Base-by-base conservation (phyloP, 169 alveolate genomes). In the Eimeria necatrix region DNA sequence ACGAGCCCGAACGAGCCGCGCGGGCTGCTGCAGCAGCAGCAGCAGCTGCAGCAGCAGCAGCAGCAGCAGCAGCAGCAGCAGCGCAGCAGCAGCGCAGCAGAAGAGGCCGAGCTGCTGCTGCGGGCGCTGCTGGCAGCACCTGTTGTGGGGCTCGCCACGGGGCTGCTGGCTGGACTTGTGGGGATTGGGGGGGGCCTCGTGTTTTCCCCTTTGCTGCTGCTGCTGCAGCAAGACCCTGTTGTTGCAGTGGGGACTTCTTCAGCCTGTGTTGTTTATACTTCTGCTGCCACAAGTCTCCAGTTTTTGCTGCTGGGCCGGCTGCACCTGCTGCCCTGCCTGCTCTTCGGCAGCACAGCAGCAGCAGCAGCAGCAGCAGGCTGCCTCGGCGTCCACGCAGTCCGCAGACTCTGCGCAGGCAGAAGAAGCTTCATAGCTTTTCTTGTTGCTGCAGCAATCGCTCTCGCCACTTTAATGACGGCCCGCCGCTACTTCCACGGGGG, bases 101-200 rank as follows among this genome's bases (percentile, higher is more conserved):
- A 32, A 1, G 87, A 48, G 61, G 87, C 87, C 12, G 87, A 76
- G 87, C 87, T n/a, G 61, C 59, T 76, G 64, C 87, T 76, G 87
- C n/a, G 61, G 16, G 83, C 85, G 32, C 85, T 87, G 85, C 52
- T 87, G 84, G 73, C 51, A 4, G 78, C 93, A 51, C 93, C 93
- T 18, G 9, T 68, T 51, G 91, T 96, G 0, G 98, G 98, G 7
- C 59, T 97, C 12, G 2, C 96, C 61, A 97, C 97, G 4, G 99
- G 98, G 4, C 88, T 96, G 24, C 83, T 95, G 7, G 96, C 98
- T 12, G 98, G 98, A 24, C 94, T 97, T 9, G 88, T 98, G n/a
- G 99, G 99, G 61, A 89, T 98, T 41, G 98, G 99, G 52, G 99
- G 99, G 20, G 98, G 98, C 18, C 97, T 97, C 51, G 96, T 98